Percentiles rank a stretch among this genome's conserved stretches.
Evolutionary conservation across 805 yeast genomes (phyloP).

Genomic region (Metschnikowia vanudenii): DNA sequence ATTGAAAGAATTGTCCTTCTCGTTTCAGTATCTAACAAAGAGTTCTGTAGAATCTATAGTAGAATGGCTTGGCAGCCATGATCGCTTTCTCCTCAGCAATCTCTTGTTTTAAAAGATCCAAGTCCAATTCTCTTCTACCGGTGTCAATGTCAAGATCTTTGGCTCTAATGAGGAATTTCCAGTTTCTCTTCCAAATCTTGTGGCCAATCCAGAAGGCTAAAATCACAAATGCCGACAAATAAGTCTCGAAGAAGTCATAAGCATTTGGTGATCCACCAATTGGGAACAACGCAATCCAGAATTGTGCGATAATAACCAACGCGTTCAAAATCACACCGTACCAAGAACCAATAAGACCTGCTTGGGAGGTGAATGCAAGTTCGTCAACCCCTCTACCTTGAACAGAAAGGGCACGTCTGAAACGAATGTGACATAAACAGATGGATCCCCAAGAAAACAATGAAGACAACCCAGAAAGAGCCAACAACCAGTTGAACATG

Average conservation of each 20-base stretch:
- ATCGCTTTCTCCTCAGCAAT: constrained; percentile 54
- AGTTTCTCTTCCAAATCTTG: constrained; percentile 48
- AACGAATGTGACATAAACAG: constrained; percentile 26
- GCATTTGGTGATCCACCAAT: constrained; percentile 34
- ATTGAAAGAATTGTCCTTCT: too few species aligned
- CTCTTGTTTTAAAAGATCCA: constrained; percentile 41
- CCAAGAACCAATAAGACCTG: constrained; percentile 53
- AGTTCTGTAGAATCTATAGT: constrained; percentile 50
- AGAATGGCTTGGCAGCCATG: constrained; percentile 45
- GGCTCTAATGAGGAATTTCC: constrained; percentile 31
- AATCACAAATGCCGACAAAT: constrained; percentile 63
- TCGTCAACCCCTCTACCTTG: constrained; percentile 35
- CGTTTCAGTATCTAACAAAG: too few species aligned
- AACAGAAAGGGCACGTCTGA: constrained; percentile 23
- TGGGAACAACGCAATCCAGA: constrained; percentile 66
- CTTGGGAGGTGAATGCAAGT: constrained; percentile 51
- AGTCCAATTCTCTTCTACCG: constrained; percentile 38
- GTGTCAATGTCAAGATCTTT: constrained; percentile 36
- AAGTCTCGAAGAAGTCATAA: constrained; percentile 56
- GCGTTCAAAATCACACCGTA: constrained; percentile 49
- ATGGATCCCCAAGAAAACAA: too few species aligned
- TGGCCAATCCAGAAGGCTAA: constrained; percentile 56
- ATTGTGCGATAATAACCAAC: constrained; percentile 55
- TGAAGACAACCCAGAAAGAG: too few species aligned
- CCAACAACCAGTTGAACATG: too few species aligned